Conservation (phyloP, 2,329 filamentous ascomycete species). For the Alternaria viburni region DNA sequence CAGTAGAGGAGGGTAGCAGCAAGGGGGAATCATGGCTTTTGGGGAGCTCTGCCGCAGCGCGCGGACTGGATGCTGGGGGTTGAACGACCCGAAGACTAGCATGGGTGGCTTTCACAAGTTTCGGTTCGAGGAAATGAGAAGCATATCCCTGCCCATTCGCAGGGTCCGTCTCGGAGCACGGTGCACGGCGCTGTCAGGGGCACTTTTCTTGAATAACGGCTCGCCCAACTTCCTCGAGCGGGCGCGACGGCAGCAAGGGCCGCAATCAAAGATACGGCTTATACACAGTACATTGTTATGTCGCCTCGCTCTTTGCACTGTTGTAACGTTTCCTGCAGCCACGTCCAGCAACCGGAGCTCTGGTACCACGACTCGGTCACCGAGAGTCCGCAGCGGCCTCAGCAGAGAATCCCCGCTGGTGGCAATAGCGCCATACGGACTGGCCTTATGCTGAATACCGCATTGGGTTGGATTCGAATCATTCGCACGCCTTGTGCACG, state of each 20-base stretch:
- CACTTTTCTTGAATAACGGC: conserved; percentile 21
- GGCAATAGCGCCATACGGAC: conserved; percentile 30
- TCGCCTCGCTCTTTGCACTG: not conserved
- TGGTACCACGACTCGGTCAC: conserved; percentile 35
- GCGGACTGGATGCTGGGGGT: conserved; percentile 41
- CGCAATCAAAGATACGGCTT: conserved; percentile 14
- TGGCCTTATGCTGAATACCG: conserved; percentile 25
- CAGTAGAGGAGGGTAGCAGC: conserved; percentile 46
- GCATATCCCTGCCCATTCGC: conserved; percentile 38
- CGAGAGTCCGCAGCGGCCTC: conserved; percentile 13
- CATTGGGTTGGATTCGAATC: conserved; percentile 36
- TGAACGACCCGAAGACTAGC: conserved; percentile 39
- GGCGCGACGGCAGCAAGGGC: conserved; percentile 11
- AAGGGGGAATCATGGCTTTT: conserved; percentile 46
- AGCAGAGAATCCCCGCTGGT: conserved; percentile 23
- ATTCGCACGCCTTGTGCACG: conserved; percentile 36
- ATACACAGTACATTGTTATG: conserved; percentile 4
- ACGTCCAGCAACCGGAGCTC: conserved; percentile 11
- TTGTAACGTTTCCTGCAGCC: conserved; percentile 5
- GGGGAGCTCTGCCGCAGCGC: conserved; percentile 39
- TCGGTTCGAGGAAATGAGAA: conserved; percentile 46
- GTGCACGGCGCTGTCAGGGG: conserved; percentile 40
- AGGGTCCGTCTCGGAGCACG: conserved; percentile 36
- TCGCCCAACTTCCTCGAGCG: conserved; percentile 7
- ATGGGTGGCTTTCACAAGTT: conserved; percentile 41